These are phyloP conservation scores for Cutaneotrichosporon cyanovorans DNA, from an alignment of 1,284 basidiomycete genomes.

Conservation along the genomic window DNA sequence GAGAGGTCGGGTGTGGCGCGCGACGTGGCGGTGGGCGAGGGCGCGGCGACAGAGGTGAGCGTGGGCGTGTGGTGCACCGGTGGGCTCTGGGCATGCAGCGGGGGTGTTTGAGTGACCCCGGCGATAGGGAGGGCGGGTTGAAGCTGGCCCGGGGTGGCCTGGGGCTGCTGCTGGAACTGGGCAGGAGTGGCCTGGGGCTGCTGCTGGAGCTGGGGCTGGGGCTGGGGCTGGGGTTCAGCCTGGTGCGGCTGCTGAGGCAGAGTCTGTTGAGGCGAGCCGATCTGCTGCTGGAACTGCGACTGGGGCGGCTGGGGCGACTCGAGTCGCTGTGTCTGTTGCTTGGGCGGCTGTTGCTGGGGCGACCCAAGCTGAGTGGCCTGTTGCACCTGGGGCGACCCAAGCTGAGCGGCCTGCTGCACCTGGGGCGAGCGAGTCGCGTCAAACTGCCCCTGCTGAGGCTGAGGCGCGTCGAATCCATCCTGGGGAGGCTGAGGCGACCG, in stretches of 20 bases:
- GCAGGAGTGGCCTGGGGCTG: neutral
- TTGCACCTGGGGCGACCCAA: too few relatives aligned
- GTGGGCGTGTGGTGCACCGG: neutral
- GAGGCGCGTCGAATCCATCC: too few relatives aligned
- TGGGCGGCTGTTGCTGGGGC: too few relatives aligned
- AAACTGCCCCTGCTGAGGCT: neutral
- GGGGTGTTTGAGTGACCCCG: neutral
- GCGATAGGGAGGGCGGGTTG: conserved; percentile 5
- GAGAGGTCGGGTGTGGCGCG: conserved; percentile 6
- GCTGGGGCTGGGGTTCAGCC: too few relatives aligned
- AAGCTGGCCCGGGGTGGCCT: conserved; percentile 1
- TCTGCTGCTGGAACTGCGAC: neutral
- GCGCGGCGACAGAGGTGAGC: neutral
- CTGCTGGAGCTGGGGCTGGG: too few relatives aligned
- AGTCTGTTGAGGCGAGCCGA: neutral
- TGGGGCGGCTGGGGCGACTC: too few relatives aligned
- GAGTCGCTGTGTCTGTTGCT: too few relatives aligned
- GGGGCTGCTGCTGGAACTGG: neutral
- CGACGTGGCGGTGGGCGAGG: conserved; percentile 1
- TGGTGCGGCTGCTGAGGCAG: too few relatives aligned
- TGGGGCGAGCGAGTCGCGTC: too few relatives aligned
- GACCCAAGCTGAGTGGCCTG: neutral
- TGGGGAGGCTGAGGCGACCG: too few relatives aligned
- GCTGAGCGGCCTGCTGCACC: too few relatives aligned
- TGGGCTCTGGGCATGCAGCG: neutral